A percentile compares a stretch with the other conserved stretches of the same genome.
Evolutionary conservation across 192 early-diverging fungal genomes (phyloP).

Genomic region (Coemansia aciculifera): DNA sequence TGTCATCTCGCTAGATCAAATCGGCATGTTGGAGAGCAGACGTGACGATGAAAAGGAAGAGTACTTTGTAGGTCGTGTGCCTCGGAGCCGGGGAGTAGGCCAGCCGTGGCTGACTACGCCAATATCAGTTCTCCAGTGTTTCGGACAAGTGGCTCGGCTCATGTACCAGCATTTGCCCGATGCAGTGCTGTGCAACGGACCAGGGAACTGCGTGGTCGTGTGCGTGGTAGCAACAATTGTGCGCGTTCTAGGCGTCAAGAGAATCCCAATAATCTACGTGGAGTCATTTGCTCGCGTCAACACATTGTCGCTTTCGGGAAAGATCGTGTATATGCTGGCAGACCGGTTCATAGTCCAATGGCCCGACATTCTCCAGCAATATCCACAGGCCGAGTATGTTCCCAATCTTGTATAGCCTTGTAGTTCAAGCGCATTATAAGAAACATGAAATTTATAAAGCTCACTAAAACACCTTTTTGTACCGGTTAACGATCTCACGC

Average conservation of each 20-base stretch:
- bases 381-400: constrained; percentile 63
- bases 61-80: constrained; percentile 59
- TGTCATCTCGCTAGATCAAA: constrained; percentile 59
- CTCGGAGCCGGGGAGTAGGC: constrained; percentile 72
- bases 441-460: constrained; percentile 1
- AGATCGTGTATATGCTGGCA: constrained; percentile 73
- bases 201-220: constrained; percentile 82
- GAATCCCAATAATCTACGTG: constrained; percentile 72
- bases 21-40: constrained; percentile 44
- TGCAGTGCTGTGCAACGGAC: constrained; percentile 83
- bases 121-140: constrained; percentile 44
- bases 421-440: background rate
- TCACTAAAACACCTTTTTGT: constrained; percentile 42
- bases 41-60: constrained; percentile 16
- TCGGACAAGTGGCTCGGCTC: constrained; percentile 20
- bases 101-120: constrained; percentile 67
- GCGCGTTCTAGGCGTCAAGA: constrained; percentile 58
- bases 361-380: constrained; percentile 59
- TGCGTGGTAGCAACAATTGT: constrained; percentile 62
- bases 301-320: constrained; percentile 84
- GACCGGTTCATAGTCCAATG: constrained; percentile 94
- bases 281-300: constrained; percentile 91
- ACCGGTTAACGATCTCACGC: constrained; percentile 45
- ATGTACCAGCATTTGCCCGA: constrained; percentile 60
- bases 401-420: constrained; percentile 63